These are phyloP conservation scores for Penicillium vulpinum DNA, from an alignment of 2,329 filamentous ascomycete species.

Conservation along the genomic window DNA sequence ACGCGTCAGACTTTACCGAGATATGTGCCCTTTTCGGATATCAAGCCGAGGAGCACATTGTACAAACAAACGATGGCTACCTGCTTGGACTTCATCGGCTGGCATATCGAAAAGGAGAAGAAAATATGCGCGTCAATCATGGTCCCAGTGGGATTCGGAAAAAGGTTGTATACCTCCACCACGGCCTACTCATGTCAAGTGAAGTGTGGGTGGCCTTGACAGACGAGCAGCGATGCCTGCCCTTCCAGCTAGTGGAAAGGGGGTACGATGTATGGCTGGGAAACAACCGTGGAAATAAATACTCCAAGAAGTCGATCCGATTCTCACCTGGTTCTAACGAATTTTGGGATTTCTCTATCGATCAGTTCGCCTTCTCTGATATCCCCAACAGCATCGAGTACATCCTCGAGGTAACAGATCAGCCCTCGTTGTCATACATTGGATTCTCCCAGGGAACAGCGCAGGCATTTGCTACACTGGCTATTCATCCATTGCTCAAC, in stretches of 20 bases:
- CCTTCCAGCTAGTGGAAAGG: slow-evolving; percentile 82
- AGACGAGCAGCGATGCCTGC: slow-evolving; percentile 78
- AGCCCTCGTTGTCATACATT: slow-evolving; percentile 87
- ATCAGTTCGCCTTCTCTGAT: slow-evolving; percentile 96
- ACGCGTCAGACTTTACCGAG: slow-evolving; percentile 89
- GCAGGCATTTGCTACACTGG: slow-evolving; percentile 90
- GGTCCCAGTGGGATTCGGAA: slow-evolving; percentile 67
- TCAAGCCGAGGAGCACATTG: slow-evolving; percentile 91
- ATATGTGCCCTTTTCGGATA: slow-evolving; percentile 91
- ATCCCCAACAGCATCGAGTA: slow-evolving; percentile 95
- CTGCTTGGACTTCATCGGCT: slow-evolving; percentile 86
- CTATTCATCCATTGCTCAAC: slow-evolving; percentile 89
- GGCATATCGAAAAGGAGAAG: slow-evolving; percentile 78
- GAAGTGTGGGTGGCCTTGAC: slow-evolving; percentile 97
- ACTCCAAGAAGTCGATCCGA: slow-evolving; percentile 89
- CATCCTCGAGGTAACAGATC: slow-evolving; percentile 78
- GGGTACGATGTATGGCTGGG: slow-evolving; percentile 98
- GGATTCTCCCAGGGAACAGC: slow-evolving; percentile 97
- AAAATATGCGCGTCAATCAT: slow-evolving; percentile 73
- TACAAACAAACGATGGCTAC: slow-evolving; percentile 92
- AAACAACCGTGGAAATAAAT: slow-evolving; percentile 98
- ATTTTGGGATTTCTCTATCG: slow-evolving; percentile 99
- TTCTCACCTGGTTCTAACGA: slow-evolving; percentile 69
- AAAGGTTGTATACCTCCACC: slow-evolving; percentile 89
- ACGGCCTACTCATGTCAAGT: slow-evolving; percentile 97